Evolutionary conservation across 805 yeast genomes (phyloP), one percentile per base, ranked within the genome.

Genomic region (Candida methanosorbosa): DNA sequence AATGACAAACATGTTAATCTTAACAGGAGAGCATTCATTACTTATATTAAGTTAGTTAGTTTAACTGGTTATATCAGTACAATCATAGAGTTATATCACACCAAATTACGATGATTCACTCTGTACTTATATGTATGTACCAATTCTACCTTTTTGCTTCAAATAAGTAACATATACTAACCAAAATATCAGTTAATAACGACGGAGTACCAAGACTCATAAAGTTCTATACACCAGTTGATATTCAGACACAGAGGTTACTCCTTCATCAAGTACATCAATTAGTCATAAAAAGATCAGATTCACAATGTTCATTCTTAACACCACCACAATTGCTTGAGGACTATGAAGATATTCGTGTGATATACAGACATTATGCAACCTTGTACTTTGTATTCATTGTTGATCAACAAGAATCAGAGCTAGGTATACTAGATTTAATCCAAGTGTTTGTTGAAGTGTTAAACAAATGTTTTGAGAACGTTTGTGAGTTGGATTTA

Each of bases 381-480:
- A 88, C 97, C 1, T 64, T 92, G n/a, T 90, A 84, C 57, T 92
- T 92, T 63, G 95, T 94, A 20, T 87, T 92, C 52, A 78, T 92
- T 27, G 97, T 90, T 11, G 98, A 92, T 58, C 92, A 83, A 42
- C 97, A 88, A 54, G 98, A 92, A 57, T 77, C 88, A 20, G 97
- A 92, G 57, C 67, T 92, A 27, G 97, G 97, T 2, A 90, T 90
- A 32, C 60, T 92, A 30, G 98, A 92, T 56, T 62, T 92, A 51
- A 90, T 92, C 38, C 98, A 92, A 56, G 97, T 92, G 29, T 90
- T 92, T 66, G 98, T 92, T 3, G 97, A 92, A 56, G 82, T 94
- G 35, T 68, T 92, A 44, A 95, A 92, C 54, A 76, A 81, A 38
- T 92, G 98, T 57, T 92, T 92, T 59, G 79, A 78, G 41, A 88